Evolutionary conservation across 768 basidiomycete genomes (phyloP), one percentile per base, ranked within the genome.

Genomic region (Tulasnella sp.): DNA sequence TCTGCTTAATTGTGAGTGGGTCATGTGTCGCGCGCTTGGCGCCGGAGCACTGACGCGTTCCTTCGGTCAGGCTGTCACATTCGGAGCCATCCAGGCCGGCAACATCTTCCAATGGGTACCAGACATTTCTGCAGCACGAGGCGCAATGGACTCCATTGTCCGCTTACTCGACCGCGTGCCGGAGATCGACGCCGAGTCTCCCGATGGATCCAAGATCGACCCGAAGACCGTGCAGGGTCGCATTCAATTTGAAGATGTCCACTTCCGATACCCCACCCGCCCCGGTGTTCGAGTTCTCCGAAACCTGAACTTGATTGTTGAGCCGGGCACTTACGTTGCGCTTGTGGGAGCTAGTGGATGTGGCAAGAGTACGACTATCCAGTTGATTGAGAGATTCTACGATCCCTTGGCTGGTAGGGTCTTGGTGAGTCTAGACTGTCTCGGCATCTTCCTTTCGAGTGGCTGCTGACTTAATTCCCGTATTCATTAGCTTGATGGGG

Each of bases 1-100:
- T 95, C 80, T 88, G 92, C 79, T 89, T 95, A 75, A 96, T 94
- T 90, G 93, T 93, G 82, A 76, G 89, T 34, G 1, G 62, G 10
- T 0, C 24, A 6, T 5, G 31, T 82, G 74, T 89, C 16, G n/a
- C 19, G 27, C 14, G 73, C 19, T 7, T 5, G 38, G 40, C 12
- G n/a, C 9, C 9, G 5, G n/a, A 31, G 38, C 62, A 7, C 48
- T 5, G 48, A 74, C n/a, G n/a, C n/a, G 71, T 78, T 80, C 71
- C 27, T 19, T 75, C 44, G 27, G 39, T 0, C 82, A 94, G 93
- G 89, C 89, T 82, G 90, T 92, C 16, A 90, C 90, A 8, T 95
- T 95, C 83, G 90, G 92, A 71, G 89, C 94, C n/a, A 94, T 96
- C 78, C 87, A 88, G 82, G 88, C 87, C 31, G 85, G 85, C 19